Evolutionary conservation across 768 basidiomycete species (phyloP).

Genomic region (Fomitopsis pulvina): DNA sequence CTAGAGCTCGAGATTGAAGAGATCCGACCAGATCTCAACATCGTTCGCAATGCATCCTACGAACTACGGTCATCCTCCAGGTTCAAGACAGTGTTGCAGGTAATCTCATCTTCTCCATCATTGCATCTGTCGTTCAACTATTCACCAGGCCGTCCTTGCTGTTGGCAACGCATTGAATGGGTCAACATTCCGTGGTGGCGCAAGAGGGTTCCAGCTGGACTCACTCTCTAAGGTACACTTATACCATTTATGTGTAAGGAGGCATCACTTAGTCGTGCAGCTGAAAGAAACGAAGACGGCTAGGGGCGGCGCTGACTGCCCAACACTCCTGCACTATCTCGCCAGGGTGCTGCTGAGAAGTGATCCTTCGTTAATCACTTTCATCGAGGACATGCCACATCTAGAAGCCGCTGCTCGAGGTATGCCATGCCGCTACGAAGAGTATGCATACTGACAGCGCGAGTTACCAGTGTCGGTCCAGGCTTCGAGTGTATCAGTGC

Average conservation of each 20-base stretch:
- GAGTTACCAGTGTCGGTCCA: slow-evolving; percentile 61
- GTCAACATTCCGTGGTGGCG: slow-evolving; percentile 77
- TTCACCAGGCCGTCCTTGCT: slow-evolving; percentile 53
- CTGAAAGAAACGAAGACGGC: slow-evolving; percentile 79
- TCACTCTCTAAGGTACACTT: slow-evolving; percentile 66
- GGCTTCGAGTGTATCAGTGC: slow-evolving; percentile 52
- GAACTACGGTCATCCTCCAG: slow-evolving; percentile 59
- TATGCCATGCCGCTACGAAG: slow-evolving; percentile 19
- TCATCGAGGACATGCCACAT: slow-evolving; percentile 76
- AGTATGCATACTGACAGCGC: not conserved
- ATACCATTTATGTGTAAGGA: not conserved
- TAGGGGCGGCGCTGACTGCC: slow-evolving; percentile 60
- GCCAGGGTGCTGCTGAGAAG: slow-evolving; percentile 64
- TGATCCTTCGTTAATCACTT: slow-evolving; percentile 59
- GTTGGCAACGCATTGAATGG: slow-evolving; percentile 83
- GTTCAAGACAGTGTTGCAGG: slow-evolving; percentile 69
- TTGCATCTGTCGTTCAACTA: not conserved
- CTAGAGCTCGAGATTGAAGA: slow-evolving; percentile 82
- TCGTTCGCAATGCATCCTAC: slow-evolving; percentile 59
- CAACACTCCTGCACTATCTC: slow-evolving; percentile 89
- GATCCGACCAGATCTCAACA: slow-evolving; percentile 73
- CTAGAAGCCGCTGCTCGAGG: slow-evolving; percentile 80
- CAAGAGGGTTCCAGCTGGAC: slow-evolving; percentile 80
- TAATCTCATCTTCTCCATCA: slow-evolving; percentile 19
- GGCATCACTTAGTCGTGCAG: slow-evolving; percentile 39